A percentile compares a stretch with the other conserved stretches of the same genome.
These are phyloP conservation scores for Cantharellus cinnabarinus DNA, from an alignment of 768 basidiomycete genomes.

Conservation along the genomic window DNA sequence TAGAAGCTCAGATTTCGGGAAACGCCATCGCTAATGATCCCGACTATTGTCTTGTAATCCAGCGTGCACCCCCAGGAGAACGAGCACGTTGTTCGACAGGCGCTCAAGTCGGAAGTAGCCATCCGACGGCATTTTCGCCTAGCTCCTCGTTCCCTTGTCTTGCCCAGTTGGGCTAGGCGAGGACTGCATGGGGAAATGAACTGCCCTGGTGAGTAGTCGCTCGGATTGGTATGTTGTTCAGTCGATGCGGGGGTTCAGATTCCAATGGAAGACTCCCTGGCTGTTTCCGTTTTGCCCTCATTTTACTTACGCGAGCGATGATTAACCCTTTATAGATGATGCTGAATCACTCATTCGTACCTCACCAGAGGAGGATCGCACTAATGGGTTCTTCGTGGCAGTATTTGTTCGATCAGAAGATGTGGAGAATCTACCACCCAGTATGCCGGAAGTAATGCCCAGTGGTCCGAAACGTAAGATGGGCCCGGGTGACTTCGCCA, in stretches of 20 bases:
- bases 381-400: conserved; percentile 97
- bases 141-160: conserved; percentile 41
- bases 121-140: conserved; percentile 37
- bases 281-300: not conserved
- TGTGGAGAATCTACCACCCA: not conserved
- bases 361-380: conserved; percentile 61
- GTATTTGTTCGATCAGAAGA: conserved; percentile 38
- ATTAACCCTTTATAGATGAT: conserved; percentile 11
- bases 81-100: conserved; percentile 68
- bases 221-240: conserved; percentile 4
- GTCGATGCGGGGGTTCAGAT: not conserved
- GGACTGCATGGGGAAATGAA: conserved; percentile 50
- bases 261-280: not conserved
- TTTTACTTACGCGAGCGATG: not conserved
- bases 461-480: too few relatives aligned
- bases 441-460: not conserved
- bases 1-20: too few relatives aligned
- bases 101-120: conserved; percentile 55
- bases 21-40: too few relatives aligned
- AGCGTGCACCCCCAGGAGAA: conserved; percentile 83
- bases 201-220: conserved; percentile 22
- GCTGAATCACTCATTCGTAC: conserved; percentile 51
- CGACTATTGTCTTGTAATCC: conserved; percentile 21
- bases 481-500: too few relatives aligned
- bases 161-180: conserved; percentile 69